phyloP scores from a whole-genome alignment of 129 eudicot genomes.

The Ambrosia trifida region DNA sequence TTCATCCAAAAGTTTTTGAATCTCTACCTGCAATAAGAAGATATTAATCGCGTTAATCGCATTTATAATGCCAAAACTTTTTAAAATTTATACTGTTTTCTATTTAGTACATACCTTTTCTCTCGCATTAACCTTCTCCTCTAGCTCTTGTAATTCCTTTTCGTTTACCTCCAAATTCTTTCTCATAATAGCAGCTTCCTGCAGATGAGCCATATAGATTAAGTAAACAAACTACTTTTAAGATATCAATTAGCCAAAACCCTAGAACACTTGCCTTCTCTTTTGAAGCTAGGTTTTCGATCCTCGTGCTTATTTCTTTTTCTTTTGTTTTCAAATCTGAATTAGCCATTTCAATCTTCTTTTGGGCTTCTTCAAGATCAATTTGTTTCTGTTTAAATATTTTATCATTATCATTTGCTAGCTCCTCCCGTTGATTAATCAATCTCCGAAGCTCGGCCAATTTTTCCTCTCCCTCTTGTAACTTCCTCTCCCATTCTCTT shows the following conservation, averaged over 20 bases:
- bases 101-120: slow-evolving; percentile 60
- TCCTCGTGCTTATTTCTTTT: slow-evolving; percentile 66
- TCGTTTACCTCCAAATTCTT: slow-evolving; percentile 67
- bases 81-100: neutral
- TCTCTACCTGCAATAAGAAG: slow-evolving; percentile 57
- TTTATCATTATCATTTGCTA: slow-evolving; percentile 81
- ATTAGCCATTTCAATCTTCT: slow-evolving; percentile 57
- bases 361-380: slow-evolving; percentile 69
- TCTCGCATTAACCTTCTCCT: slow-evolving; percentile 63
- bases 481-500: slow-evolving; percentile 88
- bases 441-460: slow-evolving; percentile 79
- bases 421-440: slow-evolving; percentile 84
- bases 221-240: neutral
- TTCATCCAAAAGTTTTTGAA: slow-evolving; percentile 89
- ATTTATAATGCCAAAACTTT: neutral
- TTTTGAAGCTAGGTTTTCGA: slow-evolving; percentile 48
- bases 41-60: slow-evolving; percentile 19
- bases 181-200: slow-evolving; percentile 67
- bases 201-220: slow-evolving; percentile 32
- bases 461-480: slow-evolving; percentile 89
- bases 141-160: slow-evolving; percentile 62
- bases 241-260: slow-evolving; percentile 16
- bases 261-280: slow-evolving; percentile 64
- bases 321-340: slow-evolving; percentile 62
- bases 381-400: slow-evolving; percentile 64